A percentile compares a stretch with the other conserved stretches of the same genome.
Evolutionary conservation across 192 early-diverging fungal genomes (phyloP).

Genomic region (Paraglomus brasilianum): DNA sequence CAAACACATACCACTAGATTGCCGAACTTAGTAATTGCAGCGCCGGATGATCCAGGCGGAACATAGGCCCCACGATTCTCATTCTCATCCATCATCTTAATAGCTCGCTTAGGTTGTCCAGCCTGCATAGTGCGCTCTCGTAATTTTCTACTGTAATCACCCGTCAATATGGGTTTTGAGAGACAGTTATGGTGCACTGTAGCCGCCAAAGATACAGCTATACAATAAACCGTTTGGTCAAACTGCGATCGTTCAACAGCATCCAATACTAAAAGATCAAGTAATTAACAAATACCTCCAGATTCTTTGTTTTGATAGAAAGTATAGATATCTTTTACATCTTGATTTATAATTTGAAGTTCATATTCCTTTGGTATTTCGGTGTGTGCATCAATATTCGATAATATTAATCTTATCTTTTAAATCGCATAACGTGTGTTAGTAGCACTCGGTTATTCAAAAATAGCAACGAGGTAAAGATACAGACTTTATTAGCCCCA

Average conservation of each 20-base stretch:
- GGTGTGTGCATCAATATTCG: conserved; percentile 54
- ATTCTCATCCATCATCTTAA: conserved; percentile 13
- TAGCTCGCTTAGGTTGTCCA: conserved; percentile 8
- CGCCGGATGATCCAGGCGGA: conserved; percentile 41
- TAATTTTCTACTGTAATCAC: conserved; percentile 17
- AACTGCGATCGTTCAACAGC: too few relatives aligned
- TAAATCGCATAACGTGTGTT: conserved; percentile 7
- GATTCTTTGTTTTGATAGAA: conserved; percentile 5
- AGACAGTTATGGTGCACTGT: background rate
- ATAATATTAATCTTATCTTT: conserved; percentile 59
- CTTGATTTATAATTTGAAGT: conserved; percentile 65
- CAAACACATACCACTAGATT: conserved; percentile 32
- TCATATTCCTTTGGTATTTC: conserved; percentile 84
- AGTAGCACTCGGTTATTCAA: background rate
- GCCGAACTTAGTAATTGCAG: conserved; percentile 37
- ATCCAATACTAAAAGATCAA: too few relatives aligned
- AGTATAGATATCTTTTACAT: conserved; percentile 70
- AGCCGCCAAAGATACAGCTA: conserved; percentile 11
- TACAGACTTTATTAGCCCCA: background rate
- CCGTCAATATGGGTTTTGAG: background rate
- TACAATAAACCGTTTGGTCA: background rate
- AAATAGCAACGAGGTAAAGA: background rate
- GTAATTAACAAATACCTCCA: background rate
- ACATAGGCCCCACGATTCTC: conserved; percentile 29
- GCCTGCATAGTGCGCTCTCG: conserved; percentile 18